Percentiles rank a stretch among this genome's conserved stretches.
phyloP scores from a whole-genome alignment of 306 rosid genomes.

The Sechiopsis laciniata region DNA sequence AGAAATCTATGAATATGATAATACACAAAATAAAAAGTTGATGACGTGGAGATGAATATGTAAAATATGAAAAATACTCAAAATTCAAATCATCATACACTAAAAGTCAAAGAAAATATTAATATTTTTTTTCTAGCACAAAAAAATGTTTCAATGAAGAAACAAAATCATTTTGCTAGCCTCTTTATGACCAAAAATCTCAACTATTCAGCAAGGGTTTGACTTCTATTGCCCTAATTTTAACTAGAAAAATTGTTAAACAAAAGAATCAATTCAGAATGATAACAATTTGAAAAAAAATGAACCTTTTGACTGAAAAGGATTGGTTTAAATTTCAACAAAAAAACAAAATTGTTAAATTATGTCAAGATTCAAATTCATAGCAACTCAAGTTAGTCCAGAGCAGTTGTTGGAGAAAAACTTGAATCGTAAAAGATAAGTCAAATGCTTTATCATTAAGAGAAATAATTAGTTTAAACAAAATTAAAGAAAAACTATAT shows the following conservation, averaged over 20 bases:
- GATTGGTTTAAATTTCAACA: not conserved
- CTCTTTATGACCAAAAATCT: not conserved
- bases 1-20: not conserved
- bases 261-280: not conserved
- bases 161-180: not conserved
- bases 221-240: not conserved
- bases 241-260: not conserved
- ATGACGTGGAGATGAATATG: not conserved
- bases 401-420: slow-evolving; percentile 13
- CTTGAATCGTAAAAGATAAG: not conserved
- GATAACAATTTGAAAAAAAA: not conserved
- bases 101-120: slow-evolving; percentile 8
- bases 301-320: not conserved
- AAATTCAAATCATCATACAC: not conserved
- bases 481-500: not conserved
- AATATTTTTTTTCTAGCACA: not conserved
- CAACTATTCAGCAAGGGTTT: not conserved
- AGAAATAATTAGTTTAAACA: not conserved
- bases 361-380: slow-evolving; percentile 7
- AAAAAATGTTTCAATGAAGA: not conserved
- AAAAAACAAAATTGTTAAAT: not conserved
- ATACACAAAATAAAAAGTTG: not conserved
- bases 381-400: not conserved
- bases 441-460: not conserved
- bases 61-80: not conserved